Base-by-base conservation (phyloP, 768 basidiomycete genomes). In the Lactarius sp. region DNA sequence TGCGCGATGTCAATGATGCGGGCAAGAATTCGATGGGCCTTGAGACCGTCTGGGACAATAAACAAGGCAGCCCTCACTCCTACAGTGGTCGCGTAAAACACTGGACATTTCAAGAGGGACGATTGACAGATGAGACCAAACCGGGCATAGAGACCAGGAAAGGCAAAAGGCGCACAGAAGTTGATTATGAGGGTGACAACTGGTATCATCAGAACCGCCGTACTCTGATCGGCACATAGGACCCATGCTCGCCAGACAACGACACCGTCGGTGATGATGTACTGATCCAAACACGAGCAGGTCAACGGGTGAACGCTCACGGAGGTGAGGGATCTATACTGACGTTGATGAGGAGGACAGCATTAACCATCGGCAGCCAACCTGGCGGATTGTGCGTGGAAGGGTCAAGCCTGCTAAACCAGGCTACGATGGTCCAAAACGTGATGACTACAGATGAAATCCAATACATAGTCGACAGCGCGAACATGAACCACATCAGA, bases 211-310 rank as follows among this genome's bases (percentile, higher is more conserved):
- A 59, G 27, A 13, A 52, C 4, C 1, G 5, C 41, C 46, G 1
- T 59, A 22, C 8, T 42, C n/a, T 22, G 12, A 3, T 54, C 58
- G 0, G 55, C 2, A 41, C 57, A 64, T 3, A 64, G 37, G 14
- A 59, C 46, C 57, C 62, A 59, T 13, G 62, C 62, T 36, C 62
- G 22, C 57, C 62, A 64, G 52, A 59, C 57, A n/a, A 64, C 62
- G 18, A 59, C 52, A 16, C 52, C 62, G 27, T 64, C 62, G 2
- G 62, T 59, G 52, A 64, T n/a, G 14, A 53, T 47, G 36, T 54
- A 49, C 57, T 64, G 18, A 41, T 20, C 10, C 3, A 53, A 18
- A 46, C n/a, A 0, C 1, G 6, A 18, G 4, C 0, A 56, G n/a
- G 55, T 61, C 53, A 57, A 14, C 20, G n/a, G 16, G 9, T 6